phyloP scores from a whole-genome alignment of 768 basidiomycete species.

The Leccinum sublutescens region DNA sequence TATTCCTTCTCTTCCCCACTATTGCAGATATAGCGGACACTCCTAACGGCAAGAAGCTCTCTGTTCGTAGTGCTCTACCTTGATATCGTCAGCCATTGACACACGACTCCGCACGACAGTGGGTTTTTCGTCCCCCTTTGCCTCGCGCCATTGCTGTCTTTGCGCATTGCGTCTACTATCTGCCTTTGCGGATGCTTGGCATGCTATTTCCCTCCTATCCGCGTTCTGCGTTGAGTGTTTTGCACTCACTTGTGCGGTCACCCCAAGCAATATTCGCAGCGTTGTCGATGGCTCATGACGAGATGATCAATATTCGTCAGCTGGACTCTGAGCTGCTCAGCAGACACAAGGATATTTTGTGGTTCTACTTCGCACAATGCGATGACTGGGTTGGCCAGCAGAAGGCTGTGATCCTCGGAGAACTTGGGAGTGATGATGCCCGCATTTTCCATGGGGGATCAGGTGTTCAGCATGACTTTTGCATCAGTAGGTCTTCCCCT shows the following conservation, averaged over 20 bases:
- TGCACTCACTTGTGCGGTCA: constrained; percentile 51
- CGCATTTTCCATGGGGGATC: constrained; percentile 43
- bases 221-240: constrained; percentile 39
- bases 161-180: constrained; percentile 38
- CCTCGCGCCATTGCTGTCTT: constrained; percentile 44
- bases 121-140: constrained; percentile 46
- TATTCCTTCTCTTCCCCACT: constrained; percentile 71
- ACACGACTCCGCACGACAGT: constrained; percentile 31
- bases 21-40: constrained; percentile 60
- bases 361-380: constrained; percentile 57
- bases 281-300: constrained; percentile 62
- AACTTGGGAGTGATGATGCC: constrained; percentile 37
- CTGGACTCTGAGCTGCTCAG: constrained; percentile 49
- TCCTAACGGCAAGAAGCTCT: constrained; percentile 60
- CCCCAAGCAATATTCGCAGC: constrained; percentile 50
- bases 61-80: constrained; percentile 40
- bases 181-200: constrained; percentile 44
- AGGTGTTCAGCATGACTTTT: constrained; percentile 70
- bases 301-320: constrained; percentile 60
- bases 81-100: not conserved
- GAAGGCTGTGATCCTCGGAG: constrained; percentile 41
- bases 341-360: constrained; percentile 38
- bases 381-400: constrained; percentile 74
- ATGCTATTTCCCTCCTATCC: constrained; percentile 54
- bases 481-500: constrained; percentile 52